A percentile compares a stretch with the other conserved stretches of the same genome.
phyloP scores from a whole-genome alignment of 768 basidiomycete genomes.

The Kondoa malvinella region DNA sequence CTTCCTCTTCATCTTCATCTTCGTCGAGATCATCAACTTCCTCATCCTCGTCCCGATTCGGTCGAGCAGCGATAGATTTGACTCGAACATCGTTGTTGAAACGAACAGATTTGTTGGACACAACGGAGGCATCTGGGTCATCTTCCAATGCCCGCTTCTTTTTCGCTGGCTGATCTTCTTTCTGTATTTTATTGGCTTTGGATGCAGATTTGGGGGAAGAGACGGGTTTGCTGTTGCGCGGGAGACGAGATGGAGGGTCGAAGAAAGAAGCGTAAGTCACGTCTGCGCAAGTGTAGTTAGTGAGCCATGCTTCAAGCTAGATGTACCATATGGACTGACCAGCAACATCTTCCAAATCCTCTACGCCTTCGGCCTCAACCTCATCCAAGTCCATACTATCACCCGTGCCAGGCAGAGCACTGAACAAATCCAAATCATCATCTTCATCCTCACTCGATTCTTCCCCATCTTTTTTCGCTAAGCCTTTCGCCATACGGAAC shows the following conservation, averaged over 20 bases:
- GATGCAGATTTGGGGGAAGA: background rate
- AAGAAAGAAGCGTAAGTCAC: slow-evolving; percentile 64
- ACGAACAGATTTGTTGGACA: slow-evolving; percentile 40
- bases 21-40: slow-evolving; percentile 26
- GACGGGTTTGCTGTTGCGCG: slow-evolving; percentile 1
- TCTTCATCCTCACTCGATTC: slow-evolving; percentile 41
- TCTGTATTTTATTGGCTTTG: slow-evolving; percentile 8
- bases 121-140: background rate
- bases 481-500: slow-evolving; percentile 35
- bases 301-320: slow-evolving; percentile 5
- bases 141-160: background rate
- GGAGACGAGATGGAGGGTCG: slow-evolving; percentile 39
- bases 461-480: slow-evolving; percentile 43
- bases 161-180: slow-evolving; percentile 7
- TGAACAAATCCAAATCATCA: slow-evolving; percentile 46
- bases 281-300: slow-evolving; percentile 3
- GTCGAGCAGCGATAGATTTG: slow-evolving; percentile 55
- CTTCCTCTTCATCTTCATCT: slow-evolving; percentile 22
- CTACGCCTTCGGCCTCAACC: slow-evolving; percentile 38
- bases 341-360: slow-evolving; percentile 28
- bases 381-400: slow-evolving; percentile 33
- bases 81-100: slow-evolving; percentile 68
- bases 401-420: slow-evolving; percentile 35
- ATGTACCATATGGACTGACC: slow-evolving; percentile 34
- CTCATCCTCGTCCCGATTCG: slow-evolving; percentile 22